Evolutionary conservation across 140 eudicot genomes (phyloP).

Genomic region (Flaveria floridana): DNA sequence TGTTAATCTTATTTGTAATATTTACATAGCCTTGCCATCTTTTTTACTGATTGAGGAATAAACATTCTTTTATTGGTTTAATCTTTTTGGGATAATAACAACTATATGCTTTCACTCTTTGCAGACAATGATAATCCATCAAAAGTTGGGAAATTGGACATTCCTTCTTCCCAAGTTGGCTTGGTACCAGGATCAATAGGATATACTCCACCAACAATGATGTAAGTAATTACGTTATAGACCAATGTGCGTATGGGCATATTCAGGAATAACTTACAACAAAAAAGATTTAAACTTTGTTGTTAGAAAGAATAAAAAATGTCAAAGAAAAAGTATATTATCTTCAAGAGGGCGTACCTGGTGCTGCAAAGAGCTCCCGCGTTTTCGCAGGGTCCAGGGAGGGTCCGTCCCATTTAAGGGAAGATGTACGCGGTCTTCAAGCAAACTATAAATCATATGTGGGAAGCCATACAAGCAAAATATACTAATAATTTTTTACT

Average conservation of each 20-base stretch:
- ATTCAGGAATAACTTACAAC: not conserved
- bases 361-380: no score
- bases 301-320: not conserved
- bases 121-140: slow-evolving; percentile 74
- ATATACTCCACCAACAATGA: slow-evolving; percentile 56
- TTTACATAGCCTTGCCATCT: slow-evolving; percentile 1
- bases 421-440: no score
- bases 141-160: slow-evolving; percentile 65
- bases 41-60: not conserved
- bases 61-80: not conserved
- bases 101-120: slow-evolving; percentile 11
- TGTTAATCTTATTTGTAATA: not conserved
- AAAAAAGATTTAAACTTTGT: not conserved
- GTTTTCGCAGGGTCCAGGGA: no score
- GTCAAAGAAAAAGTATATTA: not conserved
- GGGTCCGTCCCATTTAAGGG: no score
- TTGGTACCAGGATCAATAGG: slow-evolving; percentile 60
- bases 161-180: slow-evolving; percentile 66
- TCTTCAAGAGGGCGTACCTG: no score
- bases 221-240: slow-evolving; percentile 42
- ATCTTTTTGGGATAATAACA: not conserved
- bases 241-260: not conserved
- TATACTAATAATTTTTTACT: not conserved
- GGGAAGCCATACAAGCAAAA: not conserved
- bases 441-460: not conserved